Conservation (phyloP, 176 grass and related monocot genomes). For the Oryza longistaminata region DNA sequence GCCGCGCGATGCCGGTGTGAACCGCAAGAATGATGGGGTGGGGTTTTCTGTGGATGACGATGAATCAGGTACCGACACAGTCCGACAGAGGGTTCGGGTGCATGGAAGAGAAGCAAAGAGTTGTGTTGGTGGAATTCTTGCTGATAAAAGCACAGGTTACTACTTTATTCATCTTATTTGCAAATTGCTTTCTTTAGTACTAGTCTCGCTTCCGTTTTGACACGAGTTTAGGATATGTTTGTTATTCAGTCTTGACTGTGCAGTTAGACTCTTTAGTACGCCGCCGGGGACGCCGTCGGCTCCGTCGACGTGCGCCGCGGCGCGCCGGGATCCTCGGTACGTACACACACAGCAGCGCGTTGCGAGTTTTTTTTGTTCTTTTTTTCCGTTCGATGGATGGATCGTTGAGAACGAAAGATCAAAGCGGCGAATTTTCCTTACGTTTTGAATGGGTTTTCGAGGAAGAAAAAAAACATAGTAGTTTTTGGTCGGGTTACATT, state of each 20-base stretch:
- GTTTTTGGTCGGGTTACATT: too few species aligned
- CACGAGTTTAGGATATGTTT: background rate
- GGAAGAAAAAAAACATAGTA: too few species aligned
- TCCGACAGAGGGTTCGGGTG: slow-evolving; percentile 5
- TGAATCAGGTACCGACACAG: slow-evolving; percentile 36
- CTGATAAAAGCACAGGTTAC: slow-evolving; percentile 50
- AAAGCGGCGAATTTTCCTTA: too few species aligned
- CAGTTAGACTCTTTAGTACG: background rate
- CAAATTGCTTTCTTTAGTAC: background rate
- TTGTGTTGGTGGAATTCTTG: slow-evolving; percentile 18
- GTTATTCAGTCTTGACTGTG: background rate
- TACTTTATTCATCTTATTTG: slow-evolving; percentile 1
- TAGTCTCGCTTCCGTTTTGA: background rate
- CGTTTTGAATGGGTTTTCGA: too few species aligned
- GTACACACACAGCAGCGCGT: too few species aligned
- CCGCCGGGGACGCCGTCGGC: slow-evolving; percentile 35
- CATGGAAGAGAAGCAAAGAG: slow-evolving; percentile 31
- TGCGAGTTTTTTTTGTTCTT: too few species aligned
- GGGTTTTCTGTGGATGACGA: slow-evolving; percentile 31
- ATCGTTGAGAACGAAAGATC: too few species aligned
- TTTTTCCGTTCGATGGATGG: too few species aligned
- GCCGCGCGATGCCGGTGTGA: background rate
- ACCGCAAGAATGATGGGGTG: background rate
- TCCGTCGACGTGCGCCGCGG: slow-evolving; percentile 60
- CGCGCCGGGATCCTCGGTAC: slow-evolving; percentile 48